Base-by-base conservation (phyloP, 108 stramenopile genomes). In the Cylindrotheca closterium region DNA sequence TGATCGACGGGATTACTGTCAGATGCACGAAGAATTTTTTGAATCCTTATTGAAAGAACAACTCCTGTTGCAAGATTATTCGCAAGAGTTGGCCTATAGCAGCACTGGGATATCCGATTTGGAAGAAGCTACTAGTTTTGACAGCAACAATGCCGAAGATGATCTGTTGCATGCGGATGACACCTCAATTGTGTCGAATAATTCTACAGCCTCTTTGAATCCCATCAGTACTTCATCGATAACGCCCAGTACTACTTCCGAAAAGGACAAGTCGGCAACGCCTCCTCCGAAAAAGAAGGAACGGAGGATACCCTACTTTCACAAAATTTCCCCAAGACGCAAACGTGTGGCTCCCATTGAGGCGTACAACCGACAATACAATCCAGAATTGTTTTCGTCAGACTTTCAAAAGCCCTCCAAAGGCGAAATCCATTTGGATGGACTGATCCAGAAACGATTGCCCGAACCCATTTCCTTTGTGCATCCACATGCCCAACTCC, bases 1-100 rank as follows among this genome's bases (percentile, higher is more conserved):
- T 56, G 37, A 3, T 45, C 19, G 33, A 55, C 48, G 19, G 19
- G 74, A 75, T 61, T 75, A 65, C 37, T 57, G 50, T 37, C 57
- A 65, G 42, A 32, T 80, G 29, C 79, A 80, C 58, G 79, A 80
- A 47, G 67, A 80, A 17, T 80, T 80, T 45, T 60, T 80, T 46
- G 79, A 80, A 49, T 61, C 74, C 17, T 48, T 80, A 19, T 55
- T 80, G 47, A 72, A 65, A 45, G 78, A 79, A 42, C 53, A 62
- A 57, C 7, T 23, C 22, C n/a, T n/a, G 3, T 48, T 25, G n/a
- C 26, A 26, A 22, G 23, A 47, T 57, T 7, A 30, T 32, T 24
- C 28, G 25, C 30, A 18, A 4, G 23, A 22, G 60, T 34, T 30
- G 25, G 22, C 4, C 7, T 2, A 4, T 7, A 24, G 50, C 17